phyloP scores from a whole-genome alignment of 768 basidiomycete genomes.

The Fibroporia radiculosa region DNA sequence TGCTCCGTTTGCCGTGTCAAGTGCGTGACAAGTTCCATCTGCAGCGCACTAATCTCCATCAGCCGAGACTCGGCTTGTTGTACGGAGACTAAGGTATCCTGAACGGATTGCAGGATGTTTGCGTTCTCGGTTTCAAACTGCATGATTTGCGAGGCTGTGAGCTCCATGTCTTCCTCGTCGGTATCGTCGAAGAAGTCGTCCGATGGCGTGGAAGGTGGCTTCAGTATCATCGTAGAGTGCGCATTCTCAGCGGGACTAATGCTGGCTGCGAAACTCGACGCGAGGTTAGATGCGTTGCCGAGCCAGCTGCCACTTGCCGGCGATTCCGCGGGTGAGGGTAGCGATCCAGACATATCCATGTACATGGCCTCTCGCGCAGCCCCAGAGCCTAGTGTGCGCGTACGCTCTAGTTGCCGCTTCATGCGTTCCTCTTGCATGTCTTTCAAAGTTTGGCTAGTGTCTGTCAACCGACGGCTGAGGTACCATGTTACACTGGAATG shows the following conservation, averaged over 20 bases:
- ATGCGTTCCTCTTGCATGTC: conserved; percentile 94
- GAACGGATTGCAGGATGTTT: conserved; percentile 72
- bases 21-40: conserved; percentile 86
- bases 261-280: conserved; percentile 30
- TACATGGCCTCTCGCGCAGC: conserved; percentile 56
- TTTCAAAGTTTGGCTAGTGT: conserved; percentile 71
- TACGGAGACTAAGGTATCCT: conserved; percentile 81
- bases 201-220: conserved; percentile 22
- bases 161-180: conserved; percentile 66
- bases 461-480: conserved; percentile 72
- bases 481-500: conserved; percentile 91
- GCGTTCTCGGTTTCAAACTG: conserved; percentile 94
- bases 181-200: conserved; percentile 49
- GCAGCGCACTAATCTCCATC: conserved; percentile 88
- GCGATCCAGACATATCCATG: conserved; percentile 19
- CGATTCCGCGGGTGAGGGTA: conserved; percentile 13
- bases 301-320: conserved; percentile 46
- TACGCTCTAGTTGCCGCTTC: conserved; percentile 79
- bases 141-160: conserved; percentile 82
- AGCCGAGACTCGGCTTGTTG: conserved; percentile 88
- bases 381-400: conserved; percentile 75
- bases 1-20: conserved; percentile 85
- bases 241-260: conserved; percentile 35
- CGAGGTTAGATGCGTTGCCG: conserved; percentile 48
- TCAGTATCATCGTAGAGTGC: conserved; percentile 14